Conservation (phyloP, 2,329 filamentous ascomycete species). For the Trichoderma semiorbis region DNA sequence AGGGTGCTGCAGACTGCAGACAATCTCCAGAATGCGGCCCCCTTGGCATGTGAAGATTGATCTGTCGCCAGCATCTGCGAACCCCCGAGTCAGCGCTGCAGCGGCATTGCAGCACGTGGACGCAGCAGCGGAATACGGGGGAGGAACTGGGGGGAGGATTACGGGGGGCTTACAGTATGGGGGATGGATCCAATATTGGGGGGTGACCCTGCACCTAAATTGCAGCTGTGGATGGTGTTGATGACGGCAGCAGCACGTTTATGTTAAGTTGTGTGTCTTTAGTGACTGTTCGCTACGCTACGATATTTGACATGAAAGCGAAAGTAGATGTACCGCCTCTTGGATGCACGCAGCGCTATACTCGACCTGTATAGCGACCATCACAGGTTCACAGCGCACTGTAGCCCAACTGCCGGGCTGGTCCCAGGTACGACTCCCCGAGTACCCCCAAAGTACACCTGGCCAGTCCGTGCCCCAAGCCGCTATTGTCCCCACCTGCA, state of each 20-base stretch:
- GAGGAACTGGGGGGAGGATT: background rate
- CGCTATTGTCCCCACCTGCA: slow-evolving; percentile 5
- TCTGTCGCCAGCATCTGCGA: slow-evolving; percentile 12
- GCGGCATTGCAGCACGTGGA: slow-evolving; percentile 7
- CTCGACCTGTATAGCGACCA: background rate
- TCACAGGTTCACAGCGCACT: background rate
- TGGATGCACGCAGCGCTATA: background rate
- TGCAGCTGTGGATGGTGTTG: too few species aligned
- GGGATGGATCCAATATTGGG: background rate
- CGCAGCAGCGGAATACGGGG: background rate
- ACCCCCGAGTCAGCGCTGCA: background rate
- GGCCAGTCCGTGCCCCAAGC: background rate
- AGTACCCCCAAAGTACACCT: background rate
- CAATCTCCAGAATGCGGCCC: background rate
- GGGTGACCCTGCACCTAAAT: too few species aligned
- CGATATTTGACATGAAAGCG: background rate
- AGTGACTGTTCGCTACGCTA: background rate
- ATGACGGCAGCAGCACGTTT: too few species aligned
- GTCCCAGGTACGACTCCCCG: background rate
- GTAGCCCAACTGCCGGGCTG: background rate
- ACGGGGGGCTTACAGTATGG: background rate
- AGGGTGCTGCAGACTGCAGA: background rate
- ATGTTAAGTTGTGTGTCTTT: background rate
- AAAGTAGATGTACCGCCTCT: background rate
- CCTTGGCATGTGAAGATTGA: slow-evolving; percentile 11